Percentiles rank a stretch among this genome's conserved stretches.
phyloP scores from a whole-genome alignment of 140 eudicot species.

The Oenanthe javanica region DNA sequence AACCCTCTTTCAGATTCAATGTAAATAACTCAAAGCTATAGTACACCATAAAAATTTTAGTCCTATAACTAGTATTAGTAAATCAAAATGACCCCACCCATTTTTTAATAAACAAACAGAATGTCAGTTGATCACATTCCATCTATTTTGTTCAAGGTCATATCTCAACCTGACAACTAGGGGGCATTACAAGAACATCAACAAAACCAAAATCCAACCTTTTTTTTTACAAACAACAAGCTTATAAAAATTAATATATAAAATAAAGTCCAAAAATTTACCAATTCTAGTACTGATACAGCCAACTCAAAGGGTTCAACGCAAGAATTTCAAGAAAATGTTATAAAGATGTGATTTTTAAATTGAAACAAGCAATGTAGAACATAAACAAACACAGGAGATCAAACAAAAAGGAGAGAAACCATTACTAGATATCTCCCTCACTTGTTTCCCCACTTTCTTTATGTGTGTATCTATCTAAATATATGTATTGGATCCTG shows the following conservation, averaged over 20 bases:
- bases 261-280: not conserved
- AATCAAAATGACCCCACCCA: conserved; percentile 10
- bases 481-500: conserved; percentile 16
- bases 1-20: conserved; percentile 11
- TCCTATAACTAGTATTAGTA: not conserved
- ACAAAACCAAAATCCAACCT: not conserved
- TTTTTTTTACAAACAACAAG: not conserved
- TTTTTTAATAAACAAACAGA: conserved; percentile 1
- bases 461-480: not conserved
- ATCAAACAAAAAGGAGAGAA: conserved; percentile 10
- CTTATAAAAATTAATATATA: not conserved
- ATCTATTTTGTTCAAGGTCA: conserved; percentile 10
- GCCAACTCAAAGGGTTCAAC: not conserved
- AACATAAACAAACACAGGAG: conserved; percentile 15
- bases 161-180: conserved; percentile 7
- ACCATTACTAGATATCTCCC: not conserved
- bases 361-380: not conserved
- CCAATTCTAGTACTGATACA: not conserved
- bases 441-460: conserved; percentile 9
- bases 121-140: not conserved
- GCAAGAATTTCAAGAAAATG: not conserved
- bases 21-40: conserved; percentile 12
- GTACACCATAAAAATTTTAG: not conserved
- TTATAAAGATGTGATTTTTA: not conserved
- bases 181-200: not conserved